These are phyloP conservation scores for Corynespora cassiicola DNA, from an alignment of 2,329 filamentous ascomycete species.

Conservation along the genomic window DNA sequence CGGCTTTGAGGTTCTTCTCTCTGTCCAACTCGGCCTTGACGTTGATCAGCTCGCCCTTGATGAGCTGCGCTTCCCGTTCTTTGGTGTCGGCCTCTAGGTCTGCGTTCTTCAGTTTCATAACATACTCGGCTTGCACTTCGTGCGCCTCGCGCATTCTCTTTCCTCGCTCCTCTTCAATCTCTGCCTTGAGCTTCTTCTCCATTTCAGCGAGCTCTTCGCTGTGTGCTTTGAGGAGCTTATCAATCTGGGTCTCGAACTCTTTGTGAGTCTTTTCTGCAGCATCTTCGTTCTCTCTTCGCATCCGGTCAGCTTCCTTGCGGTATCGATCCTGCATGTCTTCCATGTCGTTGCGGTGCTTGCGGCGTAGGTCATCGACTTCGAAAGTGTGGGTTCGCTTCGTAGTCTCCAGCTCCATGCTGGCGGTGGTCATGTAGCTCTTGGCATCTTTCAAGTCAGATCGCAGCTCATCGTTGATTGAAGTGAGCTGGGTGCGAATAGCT, in stretches of 20 bases:
- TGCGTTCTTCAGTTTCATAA: constrained; percentile 56
- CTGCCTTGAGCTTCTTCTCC: constrained; percentile 67
- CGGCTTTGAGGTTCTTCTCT: constrained; percentile 67
- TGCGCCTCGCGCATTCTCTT: constrained; percentile 68
- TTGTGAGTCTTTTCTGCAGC: constrained; percentile 50
- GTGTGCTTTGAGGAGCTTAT: constrained; percentile 66
- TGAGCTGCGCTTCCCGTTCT: constrained; percentile 58
- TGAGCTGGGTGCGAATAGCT: constrained; percentile 56
- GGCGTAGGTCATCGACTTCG: constrained; percentile 58
- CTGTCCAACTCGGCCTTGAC: constrained; percentile 51
- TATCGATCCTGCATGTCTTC: constrained; percentile 63
- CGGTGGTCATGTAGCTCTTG: constrained; percentile 58
- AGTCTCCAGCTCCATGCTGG: constrained; percentile 59
- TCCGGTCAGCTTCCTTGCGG: constrained; percentile 62
- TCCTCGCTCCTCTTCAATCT: constrained; percentile 70
- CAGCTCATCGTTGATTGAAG: constrained; percentile 61
- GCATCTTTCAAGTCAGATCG: constrained; percentile 72
- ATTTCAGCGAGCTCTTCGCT: constrained; percentile 72
- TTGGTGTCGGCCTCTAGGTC: constrained; percentile 60
- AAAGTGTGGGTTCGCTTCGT: constrained; percentile 59
- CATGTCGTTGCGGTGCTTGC: constrained; percentile 62
- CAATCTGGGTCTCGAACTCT: constrained; percentile 60
- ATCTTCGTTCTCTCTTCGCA: constrained; percentile 59
- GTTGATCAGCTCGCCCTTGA: constrained; percentile 60
- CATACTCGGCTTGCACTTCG: constrained; percentile 64